phyloP scores from a whole-genome alignment of 371 early-diverging fungal genomes.

The Thermomucor indicae-seudaticae region DNA sequence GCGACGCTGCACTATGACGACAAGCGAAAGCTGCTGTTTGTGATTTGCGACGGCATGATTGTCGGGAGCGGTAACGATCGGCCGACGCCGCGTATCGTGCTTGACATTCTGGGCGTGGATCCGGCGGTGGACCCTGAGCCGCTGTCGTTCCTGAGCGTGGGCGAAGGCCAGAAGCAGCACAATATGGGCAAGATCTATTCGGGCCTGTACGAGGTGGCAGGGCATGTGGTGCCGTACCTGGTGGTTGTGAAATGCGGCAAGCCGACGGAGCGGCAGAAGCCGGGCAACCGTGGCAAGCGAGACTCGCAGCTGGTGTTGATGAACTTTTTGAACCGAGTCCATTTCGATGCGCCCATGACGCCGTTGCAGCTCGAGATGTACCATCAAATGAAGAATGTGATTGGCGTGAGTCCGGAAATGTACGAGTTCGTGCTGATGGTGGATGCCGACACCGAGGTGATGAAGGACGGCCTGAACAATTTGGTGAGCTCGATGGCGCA shows the following conservation, averaged over 20 bases:
- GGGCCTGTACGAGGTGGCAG: slow-evolving; percentile 84
- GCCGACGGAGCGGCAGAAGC: slow-evolving; percentile 65
- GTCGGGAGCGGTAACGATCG: slow-evolving; percentile 90
- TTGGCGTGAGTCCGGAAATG: slow-evolving; percentile 80
- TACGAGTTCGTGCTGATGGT: slow-evolving; percentile 94
- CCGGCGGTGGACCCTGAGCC: slow-evolving; percentile 76
- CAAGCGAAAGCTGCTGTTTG: slow-evolving; percentile 90
- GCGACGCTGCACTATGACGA: slow-evolving; percentile 89
- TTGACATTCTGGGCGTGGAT: slow-evolving; percentile 86
- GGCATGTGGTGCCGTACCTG: slow-evolving; percentile 84
- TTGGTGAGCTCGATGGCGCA: slow-evolving; percentile 82
- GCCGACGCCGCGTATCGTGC: slow-evolving; percentile 92
- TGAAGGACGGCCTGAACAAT: slow-evolving; percentile 82
- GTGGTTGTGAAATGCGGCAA: slow-evolving; percentile 91
- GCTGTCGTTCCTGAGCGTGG: slow-evolving; percentile 80
- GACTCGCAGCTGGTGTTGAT: slow-evolving; percentile 99
- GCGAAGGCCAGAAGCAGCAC: slow-evolving; percentile 79
- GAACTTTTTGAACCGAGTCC: slow-evolving; percentile 96
- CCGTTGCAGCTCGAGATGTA: slow-evolving; percentile 92
- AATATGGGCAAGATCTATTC: slow-evolving; percentile 96
- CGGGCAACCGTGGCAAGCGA: slow-evolving; percentile 98
- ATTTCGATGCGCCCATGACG: slow-evolving; percentile 88
- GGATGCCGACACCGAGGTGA: slow-evolving; percentile 95
- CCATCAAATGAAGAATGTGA: slow-evolving; percentile 88
- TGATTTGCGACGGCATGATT: slow-evolving; percentile 88